Evolutionary conservation across 2,329 filamentous ascomycete species (phyloP).

Genomic region (Pseudocercospora fuligena): DNA sequence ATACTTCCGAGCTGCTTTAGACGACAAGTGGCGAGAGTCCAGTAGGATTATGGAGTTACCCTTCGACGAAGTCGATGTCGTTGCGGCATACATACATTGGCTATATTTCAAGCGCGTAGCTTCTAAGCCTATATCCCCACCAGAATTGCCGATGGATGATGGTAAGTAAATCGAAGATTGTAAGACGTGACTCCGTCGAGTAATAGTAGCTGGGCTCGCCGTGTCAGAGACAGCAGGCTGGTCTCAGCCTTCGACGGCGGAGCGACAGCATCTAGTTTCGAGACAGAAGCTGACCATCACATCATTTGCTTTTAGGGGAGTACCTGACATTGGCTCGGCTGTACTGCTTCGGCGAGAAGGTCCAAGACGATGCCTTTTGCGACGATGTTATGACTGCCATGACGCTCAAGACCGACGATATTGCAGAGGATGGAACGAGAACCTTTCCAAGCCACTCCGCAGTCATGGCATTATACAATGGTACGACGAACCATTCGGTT

Average conservation of each 20-base stretch:
- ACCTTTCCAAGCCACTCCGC: slow-evolving; percentile 28
- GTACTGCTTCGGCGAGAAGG: slow-evolving; percentile 31
- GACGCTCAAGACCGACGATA: slow-evolving; percentile 29
- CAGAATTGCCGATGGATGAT: slow-evolving; percentile 29
- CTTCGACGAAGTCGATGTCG: slow-evolving; percentile 22
- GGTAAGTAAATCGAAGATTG: neutral
- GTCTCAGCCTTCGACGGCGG: too few species aligned
- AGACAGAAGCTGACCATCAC: too few species aligned
- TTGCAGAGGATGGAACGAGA: slow-evolving; percentile 26
- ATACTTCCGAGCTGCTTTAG: slow-evolving; percentile 30
- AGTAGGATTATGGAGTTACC: slow-evolving; percentile 25
- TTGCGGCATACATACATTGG: slow-evolving; percentile 30
- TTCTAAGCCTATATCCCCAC: slow-evolving; percentile 27
- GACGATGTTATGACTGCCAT: slow-evolving; percentile 31
- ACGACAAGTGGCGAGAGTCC: slow-evolving; percentile 31
- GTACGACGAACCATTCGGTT: slow-evolving; percentile 23
- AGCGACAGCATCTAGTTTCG: too few species aligned
- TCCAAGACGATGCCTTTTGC: slow-evolving; percentile 27
- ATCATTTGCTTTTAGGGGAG: slow-evolving; percentile 8
- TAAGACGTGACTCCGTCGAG: too few species aligned
- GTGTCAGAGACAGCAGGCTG: too few species aligned
- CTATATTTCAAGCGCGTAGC: slow-evolving; percentile 30
- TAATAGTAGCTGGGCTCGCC: too few species aligned
- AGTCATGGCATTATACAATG: slow-evolving; percentile 29
- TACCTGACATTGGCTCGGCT: slow-evolving; percentile 26